phyloP scores from a whole-genome alignment of 1,284 basidiomycete genomes.

The Melanopsichium pennsylvanicum region DNA sequence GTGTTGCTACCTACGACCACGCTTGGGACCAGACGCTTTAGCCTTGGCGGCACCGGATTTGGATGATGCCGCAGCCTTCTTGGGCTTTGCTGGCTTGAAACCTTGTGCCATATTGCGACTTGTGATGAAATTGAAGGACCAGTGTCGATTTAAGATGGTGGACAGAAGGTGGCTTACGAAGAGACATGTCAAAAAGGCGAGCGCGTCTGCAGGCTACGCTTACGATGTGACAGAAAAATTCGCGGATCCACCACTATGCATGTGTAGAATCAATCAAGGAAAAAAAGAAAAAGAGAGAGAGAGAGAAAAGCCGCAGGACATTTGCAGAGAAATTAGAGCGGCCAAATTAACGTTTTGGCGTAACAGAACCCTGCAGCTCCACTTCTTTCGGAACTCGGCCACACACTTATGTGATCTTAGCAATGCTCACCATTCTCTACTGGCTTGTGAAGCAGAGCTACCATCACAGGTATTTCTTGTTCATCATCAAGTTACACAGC shows the following conservation, averaged over 20 bases:
- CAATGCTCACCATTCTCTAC: too few relatives aligned
- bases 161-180: too few relatives aligned
- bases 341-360: too few relatives aligned
- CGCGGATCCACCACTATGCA: not conserved
- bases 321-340: too few relatives aligned
- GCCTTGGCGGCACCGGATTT: slow-evolving; percentile 32
- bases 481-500: too few relatives aligned
- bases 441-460: too few relatives aligned
- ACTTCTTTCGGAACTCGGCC: slow-evolving; percentile 25
- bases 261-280: not conserved
- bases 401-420: too few relatives aligned
- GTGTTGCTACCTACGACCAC: slow-evolving; percentile 41
- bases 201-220: too few relatives aligned
- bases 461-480: too few relatives aligned
- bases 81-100: slow-evolving; percentile 51
- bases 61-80: slow-evolving; percentile 22
- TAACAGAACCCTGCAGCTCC: slow-evolving; percentile 36
- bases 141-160: too few relatives aligned
- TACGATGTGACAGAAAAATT: not conserved
- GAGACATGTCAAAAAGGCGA: too few relatives aligned
- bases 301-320: too few relatives aligned
- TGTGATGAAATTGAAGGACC: not conserved
- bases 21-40: slow-evolving; percentile 47
- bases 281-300: slow-evolving; percentile 2
- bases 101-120: slow-evolving; percentile 48